These are phyloP conservation scores for Barnettozyma botsteinii DNA, from an alignment of 805 yeast species.

Conservation along the genomic window DNA sequence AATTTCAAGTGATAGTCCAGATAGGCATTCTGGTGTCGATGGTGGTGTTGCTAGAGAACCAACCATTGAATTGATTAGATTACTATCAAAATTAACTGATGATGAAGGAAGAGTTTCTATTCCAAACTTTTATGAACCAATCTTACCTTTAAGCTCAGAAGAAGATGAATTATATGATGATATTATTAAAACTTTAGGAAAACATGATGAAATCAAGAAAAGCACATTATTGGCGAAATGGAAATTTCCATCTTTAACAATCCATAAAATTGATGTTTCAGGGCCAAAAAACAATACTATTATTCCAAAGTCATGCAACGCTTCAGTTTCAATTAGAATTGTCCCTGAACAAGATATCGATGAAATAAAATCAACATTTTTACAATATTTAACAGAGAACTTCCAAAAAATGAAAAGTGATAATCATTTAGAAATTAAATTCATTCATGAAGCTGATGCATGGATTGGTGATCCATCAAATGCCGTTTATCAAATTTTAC, in stretches of 20 bases:
- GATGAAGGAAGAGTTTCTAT: slow-evolving; percentile 52
- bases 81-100: slow-evolving; percentile 58
- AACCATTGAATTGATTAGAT: slow-evolving; percentile 71
- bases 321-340: slow-evolving; percentile 74
- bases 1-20: slow-evolving; percentile 69
- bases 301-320: slow-evolving; percentile 75
- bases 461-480: slow-evolving; percentile 90
- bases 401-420: slow-evolving; percentile 50
- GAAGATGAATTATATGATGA: slow-evolving; percentile 61
- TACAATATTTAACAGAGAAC: slow-evolving; percentile 37
- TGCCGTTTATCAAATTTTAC: slow-evolving; percentile 62
- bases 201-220: slow-evolving; percentile 29
- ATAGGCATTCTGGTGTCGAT: slow-evolving; percentile 93
- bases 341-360: slow-evolving; percentile 82
- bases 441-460: slow-evolving; percentile 87
- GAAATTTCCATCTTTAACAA: slow-evolving; percentile 84
- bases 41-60: slow-evolving; percentile 92
- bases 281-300: slow-evolving; percentile 90
- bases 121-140: slow-evolving; percentile 68
- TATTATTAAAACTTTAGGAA: slow-evolving; percentile 39
- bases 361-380: slow-evolving; percentile 46
- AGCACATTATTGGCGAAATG: slow-evolving; percentile 69
- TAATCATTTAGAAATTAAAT: slow-evolving; percentile 54
- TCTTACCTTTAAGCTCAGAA: slow-evolving; percentile 46
- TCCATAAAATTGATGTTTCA: slow-evolving; percentile 78